Evolutionary conservation across 257 asterid genomes (phyloP).

Genomic region (Verbascum thapsus): DNA sequence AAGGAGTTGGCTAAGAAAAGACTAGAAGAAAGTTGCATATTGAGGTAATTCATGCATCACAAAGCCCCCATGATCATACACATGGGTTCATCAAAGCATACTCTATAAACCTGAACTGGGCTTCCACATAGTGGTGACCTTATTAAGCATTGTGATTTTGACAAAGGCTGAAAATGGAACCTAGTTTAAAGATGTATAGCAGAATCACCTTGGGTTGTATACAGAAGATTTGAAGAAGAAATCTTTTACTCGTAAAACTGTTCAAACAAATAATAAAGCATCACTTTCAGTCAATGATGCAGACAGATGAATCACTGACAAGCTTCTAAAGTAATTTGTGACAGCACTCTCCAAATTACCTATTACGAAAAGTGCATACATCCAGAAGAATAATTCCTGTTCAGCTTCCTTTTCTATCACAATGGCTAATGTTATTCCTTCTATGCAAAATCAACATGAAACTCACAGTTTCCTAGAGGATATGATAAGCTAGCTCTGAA

Average conservation of each 20-base stretch:
- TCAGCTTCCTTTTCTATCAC: conserved; percentile 1
- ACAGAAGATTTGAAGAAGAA: not conserved
- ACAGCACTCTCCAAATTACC: conserved; percentile 15
- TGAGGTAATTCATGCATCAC: conserved; percentile 14
- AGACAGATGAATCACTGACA: conserved; percentile 13
- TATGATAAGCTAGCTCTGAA: not conserved
- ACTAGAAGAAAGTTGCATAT: not conserved
- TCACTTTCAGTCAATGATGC: not conserved
- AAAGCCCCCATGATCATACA: conserved; percentile 16
- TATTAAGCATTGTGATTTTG: not conserved
- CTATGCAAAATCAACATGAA: conserved; percentile 3
- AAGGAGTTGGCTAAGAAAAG: conserved; percentile 15
- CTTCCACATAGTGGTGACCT: not conserved
- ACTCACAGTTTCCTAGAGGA: not conserved
- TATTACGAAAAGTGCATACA: conserved; percentile 10
- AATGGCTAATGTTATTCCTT: not conserved
- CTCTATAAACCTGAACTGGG: not conserved
- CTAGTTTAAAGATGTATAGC: not conserved
- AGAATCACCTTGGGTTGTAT: not conserved
- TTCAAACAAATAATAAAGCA: not conserved
- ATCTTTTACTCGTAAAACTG: not conserved
- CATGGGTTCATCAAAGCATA: conserved; percentile 9
- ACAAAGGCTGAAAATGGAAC: conserved; percentile 9
- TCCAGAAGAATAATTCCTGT: conserved; percentile 9
- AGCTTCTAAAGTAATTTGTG: not conserved